phyloP scores from a whole-genome alignment of 2,329 filamentous ascomycete genomes.

The Aspergillus ochraceoroseus region DNA sequence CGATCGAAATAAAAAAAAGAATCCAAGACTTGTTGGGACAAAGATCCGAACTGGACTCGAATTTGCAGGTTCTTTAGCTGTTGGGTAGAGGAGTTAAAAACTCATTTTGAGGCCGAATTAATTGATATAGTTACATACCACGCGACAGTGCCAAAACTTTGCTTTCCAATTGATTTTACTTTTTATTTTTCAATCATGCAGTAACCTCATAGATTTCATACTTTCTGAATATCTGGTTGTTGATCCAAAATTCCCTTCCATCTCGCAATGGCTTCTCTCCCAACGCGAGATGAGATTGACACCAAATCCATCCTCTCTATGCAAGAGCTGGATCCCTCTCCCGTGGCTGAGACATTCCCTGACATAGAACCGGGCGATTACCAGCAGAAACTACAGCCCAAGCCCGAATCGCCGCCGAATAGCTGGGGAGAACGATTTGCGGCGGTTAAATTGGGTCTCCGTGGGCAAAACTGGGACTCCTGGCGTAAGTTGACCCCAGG shows the following conservation, averaged over 20 bases:
- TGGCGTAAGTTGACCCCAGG: constrained; percentile 58
- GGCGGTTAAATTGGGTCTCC: constrained; percentile 49
- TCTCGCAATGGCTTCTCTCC: constrained; percentile 21
- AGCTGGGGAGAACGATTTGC: constrained; percentile 19
- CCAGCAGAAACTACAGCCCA: constrained; percentile 27
- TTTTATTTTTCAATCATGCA: no score
- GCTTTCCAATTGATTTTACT: no score
- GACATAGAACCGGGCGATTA: constrained; percentile 51
- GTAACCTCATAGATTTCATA: no score
- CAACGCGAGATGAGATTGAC: constrained; percentile 29
- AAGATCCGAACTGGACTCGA: no score
- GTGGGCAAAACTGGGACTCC: constrained; percentile 66
- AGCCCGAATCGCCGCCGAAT: constrained; percentile 8
- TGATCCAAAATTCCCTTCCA: no score
- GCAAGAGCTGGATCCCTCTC: constrained; percentile 74
- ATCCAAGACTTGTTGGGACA: no score
- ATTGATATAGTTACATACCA: no score
- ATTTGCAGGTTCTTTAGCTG: background rate
- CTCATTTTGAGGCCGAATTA: no score
- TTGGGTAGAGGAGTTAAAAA: background rate
- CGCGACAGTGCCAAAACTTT: no score
- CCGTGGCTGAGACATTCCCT: constrained; percentile 57
- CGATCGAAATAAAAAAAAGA: no score
- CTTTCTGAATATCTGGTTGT: no score
- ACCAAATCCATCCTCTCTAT: constrained; percentile 58